A percentile compares a stretch with the other conserved stretches of the same genome.
These are phyloP conservation scores for Cercospora brassicicola DNA, from an alignment of 2,329 filamentous ascomycete species.

Conservation along the genomic window DNA sequence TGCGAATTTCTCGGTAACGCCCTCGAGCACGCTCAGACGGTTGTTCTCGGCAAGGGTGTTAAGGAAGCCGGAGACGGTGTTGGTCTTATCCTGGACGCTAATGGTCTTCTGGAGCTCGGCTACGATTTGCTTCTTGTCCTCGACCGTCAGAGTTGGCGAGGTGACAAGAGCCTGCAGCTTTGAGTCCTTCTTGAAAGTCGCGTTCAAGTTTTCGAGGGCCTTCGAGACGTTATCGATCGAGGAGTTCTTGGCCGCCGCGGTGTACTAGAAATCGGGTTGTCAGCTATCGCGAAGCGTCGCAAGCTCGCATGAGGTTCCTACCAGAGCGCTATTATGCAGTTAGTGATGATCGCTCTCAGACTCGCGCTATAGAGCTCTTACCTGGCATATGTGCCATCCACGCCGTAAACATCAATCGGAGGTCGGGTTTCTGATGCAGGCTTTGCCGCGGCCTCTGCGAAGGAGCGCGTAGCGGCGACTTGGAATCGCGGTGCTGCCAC, in stretches of 20 bases:
- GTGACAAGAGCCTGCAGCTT: conserved; percentile 76
- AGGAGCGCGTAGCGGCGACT: conserved; percentile 68
- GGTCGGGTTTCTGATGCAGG: conserved; percentile 69
- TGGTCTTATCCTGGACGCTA: conserved; percentile 66
- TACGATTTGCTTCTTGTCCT: conserved; percentile 84
- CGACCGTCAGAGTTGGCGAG: conserved; percentile 73
- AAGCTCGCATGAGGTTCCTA: conserved; percentile 54
- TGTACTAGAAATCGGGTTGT: conserved; percentile 66
- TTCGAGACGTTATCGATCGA: conserved; percentile 82
- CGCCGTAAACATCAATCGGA: conserved; percentile 86
- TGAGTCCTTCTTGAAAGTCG: conserved; percentile 74
- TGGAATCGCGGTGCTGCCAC: conserved; percentile 60
- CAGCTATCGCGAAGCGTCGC: neutral
- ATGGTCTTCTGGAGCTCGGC: conserved; percentile 83
- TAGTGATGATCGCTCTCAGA: neutral
- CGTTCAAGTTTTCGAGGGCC: conserved; percentile 69
- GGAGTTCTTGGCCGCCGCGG: conserved; percentile 84
- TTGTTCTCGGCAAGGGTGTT: conserved; percentile 92
- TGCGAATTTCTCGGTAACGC: conserved; percentile 82
- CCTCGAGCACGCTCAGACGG: conserved; percentile 77
- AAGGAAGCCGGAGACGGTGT: conserved; percentile 93
- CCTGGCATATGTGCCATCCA: conserved; percentile 91
- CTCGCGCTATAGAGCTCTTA: conserved; percentile 1
- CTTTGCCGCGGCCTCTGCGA: conserved; percentile 61
- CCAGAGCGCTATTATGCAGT: conserved; percentile 92